Evolutionary conservation across 306 rosid species (phyloP).

Genomic region (Corylus americana): DNA sequence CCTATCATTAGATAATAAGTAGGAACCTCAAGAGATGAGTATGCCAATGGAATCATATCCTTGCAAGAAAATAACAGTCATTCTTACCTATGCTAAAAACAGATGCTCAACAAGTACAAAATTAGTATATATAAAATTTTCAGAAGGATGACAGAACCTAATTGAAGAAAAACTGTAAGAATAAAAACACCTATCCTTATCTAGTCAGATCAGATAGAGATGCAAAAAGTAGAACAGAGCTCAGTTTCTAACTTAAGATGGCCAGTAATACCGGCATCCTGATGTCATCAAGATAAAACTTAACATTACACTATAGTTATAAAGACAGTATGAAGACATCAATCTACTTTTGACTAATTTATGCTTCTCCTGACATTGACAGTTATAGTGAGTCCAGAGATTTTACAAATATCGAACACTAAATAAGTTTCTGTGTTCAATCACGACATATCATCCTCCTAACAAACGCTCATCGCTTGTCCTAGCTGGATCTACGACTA

Average conservation of each 20-base stretch:
- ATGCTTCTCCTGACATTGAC: not conserved
- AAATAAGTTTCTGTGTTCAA: too few species aligned
- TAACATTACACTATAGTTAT: not conserved
- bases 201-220: not conserved
- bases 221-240: not conserved
- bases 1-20: not conserved
- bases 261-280: too few species aligned
- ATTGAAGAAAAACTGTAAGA: too few species aligned
- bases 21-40: not conserved
- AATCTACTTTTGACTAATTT: not conserved
- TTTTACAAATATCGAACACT: too few species aligned
- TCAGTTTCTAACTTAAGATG: too few species aligned
- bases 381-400: not conserved
- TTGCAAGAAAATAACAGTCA: not conserved
- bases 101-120: not conserved
- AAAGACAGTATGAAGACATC: too few species aligned
- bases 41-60: not conserved
- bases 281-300: too few species aligned
- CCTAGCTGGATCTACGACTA: not conserved
- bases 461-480: too few species aligned
- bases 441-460: too few species aligned
- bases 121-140: too few species aligned
- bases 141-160: too few species aligned
- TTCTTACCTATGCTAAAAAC: not conserved
- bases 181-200: not conserved